Conservation (phyloP, 768 basidiomycete species). For the Trametes gibbosa region DNA sequence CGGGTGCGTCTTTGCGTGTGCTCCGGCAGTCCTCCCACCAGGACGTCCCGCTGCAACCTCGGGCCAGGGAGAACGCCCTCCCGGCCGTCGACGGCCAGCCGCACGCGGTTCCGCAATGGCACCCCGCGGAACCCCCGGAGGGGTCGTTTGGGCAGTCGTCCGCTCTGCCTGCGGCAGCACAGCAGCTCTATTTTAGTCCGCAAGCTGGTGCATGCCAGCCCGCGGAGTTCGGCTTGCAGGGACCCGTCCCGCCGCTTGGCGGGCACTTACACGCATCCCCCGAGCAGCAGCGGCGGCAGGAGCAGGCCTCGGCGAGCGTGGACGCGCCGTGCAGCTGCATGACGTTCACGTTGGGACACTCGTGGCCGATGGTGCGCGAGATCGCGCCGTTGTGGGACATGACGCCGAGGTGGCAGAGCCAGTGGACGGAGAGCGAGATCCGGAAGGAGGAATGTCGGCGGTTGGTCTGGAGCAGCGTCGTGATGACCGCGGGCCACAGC, state of each 20-base stretch:
- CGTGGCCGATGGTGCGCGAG: slow-evolving; percentile 49
- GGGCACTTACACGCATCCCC: neutral
- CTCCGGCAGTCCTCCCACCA: neutral
- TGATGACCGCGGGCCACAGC: slow-evolving; percentile 61
- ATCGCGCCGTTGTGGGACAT: slow-evolving; percentile 61
- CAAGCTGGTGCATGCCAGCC: neutral
- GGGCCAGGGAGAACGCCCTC: neutral
- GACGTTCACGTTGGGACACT: slow-evolving; percentile 47
- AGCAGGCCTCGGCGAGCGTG: neutral
- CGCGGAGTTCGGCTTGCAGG: too few species aligned
- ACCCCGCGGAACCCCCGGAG: neutral
- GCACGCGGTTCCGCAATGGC: neutral
- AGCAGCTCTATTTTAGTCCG: neutral
- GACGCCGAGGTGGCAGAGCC: slow-evolving; percentile 61
- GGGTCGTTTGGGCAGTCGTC: neutral
- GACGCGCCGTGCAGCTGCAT: slow-evolving; percentile 23
- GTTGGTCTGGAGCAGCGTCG: slow-evolving; percentile 70
- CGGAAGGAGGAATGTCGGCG: slow-evolving; percentile 70
- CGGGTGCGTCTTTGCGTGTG: neutral
- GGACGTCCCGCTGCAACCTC: neutral
- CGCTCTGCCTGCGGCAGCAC: neutral
- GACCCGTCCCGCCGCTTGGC: too few species aligned
- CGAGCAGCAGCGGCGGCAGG: neutral
- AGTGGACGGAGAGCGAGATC: slow-evolving; percentile 51
- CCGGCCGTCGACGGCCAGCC: neutral